Conservation (phyloP, 306 rosid species). For the Cucumis hystrix region DNA sequence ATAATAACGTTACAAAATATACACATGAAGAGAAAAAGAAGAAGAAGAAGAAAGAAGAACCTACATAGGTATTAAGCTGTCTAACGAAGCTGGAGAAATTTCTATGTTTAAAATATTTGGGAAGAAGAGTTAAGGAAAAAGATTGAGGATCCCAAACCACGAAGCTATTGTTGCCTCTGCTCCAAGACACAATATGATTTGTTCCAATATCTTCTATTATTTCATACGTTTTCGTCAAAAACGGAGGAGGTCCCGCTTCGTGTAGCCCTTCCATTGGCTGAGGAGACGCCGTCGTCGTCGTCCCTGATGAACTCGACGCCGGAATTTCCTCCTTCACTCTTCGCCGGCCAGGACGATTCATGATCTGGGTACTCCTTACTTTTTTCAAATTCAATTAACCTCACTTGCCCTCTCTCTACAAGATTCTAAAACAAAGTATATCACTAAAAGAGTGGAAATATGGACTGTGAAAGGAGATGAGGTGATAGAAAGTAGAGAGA, state of each 20-base stretch:
- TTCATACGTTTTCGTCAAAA: slow-evolving; percentile 75
- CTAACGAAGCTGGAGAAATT: slow-evolving; percentile 93
- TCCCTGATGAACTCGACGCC: slow-evolving; percentile 13
- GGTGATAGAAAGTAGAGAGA: background rate
- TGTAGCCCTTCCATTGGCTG: slow-evolving; percentile 54
- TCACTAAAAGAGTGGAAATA: background rate
- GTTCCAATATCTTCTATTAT: slow-evolving; percentile 60
- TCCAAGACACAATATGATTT: slow-evolving; percentile 68
- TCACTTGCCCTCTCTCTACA: background rate
- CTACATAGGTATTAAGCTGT: slow-evolving; percentile 88
- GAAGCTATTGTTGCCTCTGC: slow-evolving; percentile 62
- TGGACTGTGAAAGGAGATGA: background rate
- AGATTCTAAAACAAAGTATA: background rate
- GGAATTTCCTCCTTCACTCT: slow-evolving; percentile 38
- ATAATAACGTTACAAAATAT: too few relatives aligned
- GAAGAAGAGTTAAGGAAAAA: slow-evolving; percentile 52
- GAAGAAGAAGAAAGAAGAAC: background rate
- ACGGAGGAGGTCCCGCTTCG: slow-evolving; percentile 73
- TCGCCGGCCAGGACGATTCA: slow-evolving; percentile 21
- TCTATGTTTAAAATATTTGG: slow-evolving; percentile 81
- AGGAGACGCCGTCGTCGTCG: slow-evolving; percentile 11
- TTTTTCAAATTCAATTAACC: background rate
- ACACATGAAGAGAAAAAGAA: too few relatives aligned
- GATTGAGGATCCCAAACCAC: slow-evolving; percentile 75
- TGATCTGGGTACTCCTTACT: background rate